Conservation (phyloP, 2,329 filamentous ascomycete species). For the Pseudocercospora eumusae region DNA sequence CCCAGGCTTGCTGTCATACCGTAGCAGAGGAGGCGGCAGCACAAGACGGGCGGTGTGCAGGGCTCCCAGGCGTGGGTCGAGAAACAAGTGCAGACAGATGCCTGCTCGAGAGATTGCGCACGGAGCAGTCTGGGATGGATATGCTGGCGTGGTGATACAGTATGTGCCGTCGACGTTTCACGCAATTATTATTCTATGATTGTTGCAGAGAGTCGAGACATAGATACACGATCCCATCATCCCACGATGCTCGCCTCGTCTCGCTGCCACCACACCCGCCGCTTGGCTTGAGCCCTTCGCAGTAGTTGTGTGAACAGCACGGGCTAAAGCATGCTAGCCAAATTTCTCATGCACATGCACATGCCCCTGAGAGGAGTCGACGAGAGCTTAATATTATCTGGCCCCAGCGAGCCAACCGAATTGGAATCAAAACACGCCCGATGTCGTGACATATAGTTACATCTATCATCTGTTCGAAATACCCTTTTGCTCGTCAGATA, state of each 20-base stretch:
- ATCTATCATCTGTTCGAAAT: neutral
- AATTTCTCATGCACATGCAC: neutral
- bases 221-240: too few relatives aligned
- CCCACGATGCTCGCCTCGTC: neutral
- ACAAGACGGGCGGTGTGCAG: neutral
- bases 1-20: constrained; percentile 4
- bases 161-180: too few relatives aligned
- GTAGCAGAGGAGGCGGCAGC: neutral
- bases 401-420: neutral
- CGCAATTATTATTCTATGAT: too few relatives aligned
- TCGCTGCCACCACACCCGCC: neutral
- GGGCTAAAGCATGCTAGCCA: constrained; percentile 8
- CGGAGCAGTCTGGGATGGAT: neutral
- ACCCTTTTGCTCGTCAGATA: neutral
- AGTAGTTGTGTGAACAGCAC: neutral
- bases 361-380: constrained; percentile 1
- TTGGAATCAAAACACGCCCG: neutral
- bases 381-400: neutral
- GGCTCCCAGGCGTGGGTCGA: neutral
- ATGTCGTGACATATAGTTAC: neutral
- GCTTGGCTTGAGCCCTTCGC: neutral
- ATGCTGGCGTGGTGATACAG: neutral
- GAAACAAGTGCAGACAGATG: neutral
- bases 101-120: constrained; percentile 4
- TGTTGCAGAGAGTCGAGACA: too few relatives aligned